Base-by-base conservation (phyloP, 371 early-diverging fungal genomes). In the Caulochytrium protostelioides region DNA sequence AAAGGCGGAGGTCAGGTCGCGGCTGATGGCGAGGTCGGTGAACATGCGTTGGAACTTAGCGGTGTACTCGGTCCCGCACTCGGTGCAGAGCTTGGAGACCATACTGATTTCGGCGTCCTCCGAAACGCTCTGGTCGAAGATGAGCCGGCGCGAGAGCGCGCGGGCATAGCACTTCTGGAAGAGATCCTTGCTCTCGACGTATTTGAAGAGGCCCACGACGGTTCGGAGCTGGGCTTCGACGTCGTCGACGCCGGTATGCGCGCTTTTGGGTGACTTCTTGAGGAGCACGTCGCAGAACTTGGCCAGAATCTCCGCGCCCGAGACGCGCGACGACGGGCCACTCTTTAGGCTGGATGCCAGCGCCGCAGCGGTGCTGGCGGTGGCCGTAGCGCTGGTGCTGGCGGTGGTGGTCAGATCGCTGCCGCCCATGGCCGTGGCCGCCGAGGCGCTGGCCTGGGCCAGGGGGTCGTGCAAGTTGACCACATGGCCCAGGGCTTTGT, bases 1-100 rank as follows among this genome's bases (percentile, higher is more conserved):
- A n/a, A n/a, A n/a, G n/a, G n/a, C n/a, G n/a, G n/a, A n/a, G n/a
- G n/a, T 74, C 24, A 80, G 38, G 30, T 81, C 83, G 17, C 61
- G 53, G 37, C 76, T 77, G 20, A 84, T 47, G 2, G 75, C 59
- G 59, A 84, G 74, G 41, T 87, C 89, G 7, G 79, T 80, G 37
- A 82, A 75, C 85, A 87, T 84, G 21, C 80, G 64, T 38, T 82
- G 81, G 20, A 87, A 54, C 37, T 83, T 83, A n/a, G 65, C 59
- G 1, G 82, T 83, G 49, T 83, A 87, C 47, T 87, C 89, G 22
- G 72, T 64, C 20, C 87, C 87, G 39, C 84, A 83, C 5, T 71
- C 69, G 26, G 31, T 6, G 14, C 16, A 10, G 20, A 35, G 16
- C 32, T 32, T 32, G 6, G 50, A 41, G 26, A 68, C 58, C 55